Evolutionary conservation across 2,329 filamentous ascomycete genomes (phyloP).

Genomic region (Paecilomyces sp.): DNA sequence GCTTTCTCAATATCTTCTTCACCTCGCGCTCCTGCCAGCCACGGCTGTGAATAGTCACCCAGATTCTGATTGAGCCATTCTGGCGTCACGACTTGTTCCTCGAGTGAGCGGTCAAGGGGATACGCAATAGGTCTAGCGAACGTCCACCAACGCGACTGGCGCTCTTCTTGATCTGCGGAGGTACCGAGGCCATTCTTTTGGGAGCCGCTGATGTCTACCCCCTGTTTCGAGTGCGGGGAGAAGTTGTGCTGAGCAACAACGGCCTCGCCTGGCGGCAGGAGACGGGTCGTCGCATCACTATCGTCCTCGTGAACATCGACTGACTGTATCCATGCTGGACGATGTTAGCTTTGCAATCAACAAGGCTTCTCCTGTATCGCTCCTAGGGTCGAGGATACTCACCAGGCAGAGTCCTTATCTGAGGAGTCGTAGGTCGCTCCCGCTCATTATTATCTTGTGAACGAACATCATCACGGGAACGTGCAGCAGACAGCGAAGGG

Average conservation of each 20-base stretch:
- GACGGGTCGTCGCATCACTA: conserved; percentile 23
- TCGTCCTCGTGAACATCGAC: conserved; percentile 31
- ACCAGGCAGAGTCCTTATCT: conserved; percentile 32
- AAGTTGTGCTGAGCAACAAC: conserved; percentile 41
- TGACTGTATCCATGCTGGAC: conserved; percentile 37
- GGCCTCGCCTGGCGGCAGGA: conserved; percentile 33
- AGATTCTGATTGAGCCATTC: conserved; percentile 41
- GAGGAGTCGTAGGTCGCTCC: background rate
- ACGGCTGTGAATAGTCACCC: conserved; percentile 41
- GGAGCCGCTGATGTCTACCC: conserved; percentile 10
- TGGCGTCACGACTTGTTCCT: conserved; percentile 35
- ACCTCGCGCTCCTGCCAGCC: conserved; percentile 38
- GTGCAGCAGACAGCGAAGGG: conserved; percentile 12
- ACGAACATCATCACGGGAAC: conserved; percentile 2
- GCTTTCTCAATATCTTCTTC: conserved; percentile 46
- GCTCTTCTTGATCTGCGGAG: conserved; percentile 7
- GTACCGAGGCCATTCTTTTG: conserved; percentile 5
- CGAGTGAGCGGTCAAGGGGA: conserved; percentile 25
- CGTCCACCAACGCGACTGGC: conserved; percentile 41
- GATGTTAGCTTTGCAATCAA: background rate
- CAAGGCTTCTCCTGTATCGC: background rate
- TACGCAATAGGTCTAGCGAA: conserved; percentile 39
- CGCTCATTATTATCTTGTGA: background rate
- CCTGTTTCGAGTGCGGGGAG: conserved; percentile 26
- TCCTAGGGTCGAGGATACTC: conserved; percentile 6